Percentiles rank a stretch among this genome's conserved stretches.
Conservation (phyloP, 1,139 yeast genomes). For the Pichia norvegensis region DNA sequence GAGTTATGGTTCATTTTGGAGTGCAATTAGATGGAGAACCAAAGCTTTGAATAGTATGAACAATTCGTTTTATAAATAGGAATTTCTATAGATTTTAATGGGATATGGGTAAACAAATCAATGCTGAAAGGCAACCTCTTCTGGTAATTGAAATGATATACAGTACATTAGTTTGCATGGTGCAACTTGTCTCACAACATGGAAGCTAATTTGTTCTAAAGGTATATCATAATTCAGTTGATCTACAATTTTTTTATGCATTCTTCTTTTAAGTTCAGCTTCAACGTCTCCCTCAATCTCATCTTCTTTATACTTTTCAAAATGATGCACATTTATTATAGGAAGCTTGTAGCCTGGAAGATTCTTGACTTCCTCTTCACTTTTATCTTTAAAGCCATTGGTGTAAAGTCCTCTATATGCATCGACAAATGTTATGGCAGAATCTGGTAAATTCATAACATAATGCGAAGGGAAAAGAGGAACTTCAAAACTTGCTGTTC, state of each 20-base stretch:
- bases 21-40: constrained; percentile 57
- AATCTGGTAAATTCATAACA: constrained; percentile 94
- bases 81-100: neutral
- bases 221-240: constrained; percentile 45
- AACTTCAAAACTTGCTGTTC: constrained; percentile 30
- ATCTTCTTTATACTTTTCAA: constrained; percentile 71
- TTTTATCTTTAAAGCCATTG: constrained; percentile 30
- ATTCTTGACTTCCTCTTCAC: constrained; percentile 29
- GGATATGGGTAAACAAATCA: neutral
- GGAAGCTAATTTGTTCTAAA: constrained; percentile 48
- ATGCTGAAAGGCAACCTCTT: constrained; percentile 55
- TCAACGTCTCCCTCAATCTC: constrained; percentile 59
- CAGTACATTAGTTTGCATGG: constrained; percentile 97
- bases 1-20: constrained; percentile 81
- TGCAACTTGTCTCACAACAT: constrained; percentile 85
- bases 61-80: constrained; percentile 1
- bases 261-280: constrained; percentile 55
- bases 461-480: constrained; percentile 65
- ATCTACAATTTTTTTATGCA: constrained; percentile 51
- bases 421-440: constrained; percentile 79
- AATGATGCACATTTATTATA: constrained; percentile 79
- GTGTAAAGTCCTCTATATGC: constrained; percentile 66
- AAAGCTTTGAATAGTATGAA: constrained; percentile 27
- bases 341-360: constrained; percentile 57
- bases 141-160: constrained; percentile 70